phyloP scores from a whole-genome alignment of 495 filamentous ascomycete genomes.

The Oidiodendron maius region DNA sequence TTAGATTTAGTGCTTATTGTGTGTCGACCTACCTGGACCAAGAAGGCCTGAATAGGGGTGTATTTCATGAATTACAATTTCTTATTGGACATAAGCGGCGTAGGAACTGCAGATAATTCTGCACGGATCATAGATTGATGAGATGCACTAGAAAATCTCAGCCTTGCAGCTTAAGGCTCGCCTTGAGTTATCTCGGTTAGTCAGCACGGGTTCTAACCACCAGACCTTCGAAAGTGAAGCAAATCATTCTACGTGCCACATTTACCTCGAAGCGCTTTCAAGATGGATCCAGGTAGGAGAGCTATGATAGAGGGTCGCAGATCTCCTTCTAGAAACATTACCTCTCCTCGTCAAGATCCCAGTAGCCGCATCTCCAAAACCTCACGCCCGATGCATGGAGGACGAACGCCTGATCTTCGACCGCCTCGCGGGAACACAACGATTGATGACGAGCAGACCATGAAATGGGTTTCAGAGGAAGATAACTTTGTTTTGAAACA shows the following conservation, averaged over 20 bases:
- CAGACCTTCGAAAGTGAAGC: too few relatives aligned
- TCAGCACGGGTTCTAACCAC: neutral
- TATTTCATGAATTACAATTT: too few relatives aligned
- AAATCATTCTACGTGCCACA: too few relatives aligned
- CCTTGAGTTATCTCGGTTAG: neutral
- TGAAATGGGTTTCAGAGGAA: conserved; percentile 86
- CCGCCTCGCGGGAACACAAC: conserved; percentile 48
- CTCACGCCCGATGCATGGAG: conserved; percentile 7
- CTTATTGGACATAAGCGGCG: too few relatives aligned
- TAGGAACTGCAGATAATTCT: too few relatives aligned
- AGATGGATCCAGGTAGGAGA: conserved; percentile 22
- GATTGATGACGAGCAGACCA: conserved; percentile 70
- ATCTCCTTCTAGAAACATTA: conserved; percentile 21
- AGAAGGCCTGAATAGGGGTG: too few relatives aligned
- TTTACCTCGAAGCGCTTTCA: too few relatives aligned
- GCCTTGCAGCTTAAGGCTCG: neutral
- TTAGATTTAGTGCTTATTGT: too few relatives aligned
- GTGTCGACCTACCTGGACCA: too few relatives aligned
- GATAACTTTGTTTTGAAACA: conserved; percentile 95
- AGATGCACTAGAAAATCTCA: too few relatives aligned
- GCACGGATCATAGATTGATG: too few relatives aligned
- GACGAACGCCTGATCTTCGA: conserved; percentile 19
- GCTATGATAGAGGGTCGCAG: conserved; percentile 17
- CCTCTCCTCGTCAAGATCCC: conserved; percentile 19
- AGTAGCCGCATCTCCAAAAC: conserved; percentile 21